Conservation (phyloP, 2,329 filamentous ascomycete species). For the Penicillium verrucosum region DNA sequence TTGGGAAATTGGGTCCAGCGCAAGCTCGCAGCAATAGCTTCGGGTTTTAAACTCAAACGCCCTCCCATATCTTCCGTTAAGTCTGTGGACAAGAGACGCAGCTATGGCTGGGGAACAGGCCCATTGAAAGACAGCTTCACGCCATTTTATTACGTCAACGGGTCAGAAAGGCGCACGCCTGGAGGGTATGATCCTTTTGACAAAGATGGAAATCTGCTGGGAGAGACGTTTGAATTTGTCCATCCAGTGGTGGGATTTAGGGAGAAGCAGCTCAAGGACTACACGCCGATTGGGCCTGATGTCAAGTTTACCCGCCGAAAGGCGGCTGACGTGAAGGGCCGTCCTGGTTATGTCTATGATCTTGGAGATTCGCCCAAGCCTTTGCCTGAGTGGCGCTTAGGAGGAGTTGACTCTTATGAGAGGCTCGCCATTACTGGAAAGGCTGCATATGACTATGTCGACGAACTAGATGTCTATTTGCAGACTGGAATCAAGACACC, state of each 20-base stretch:
- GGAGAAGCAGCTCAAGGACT: conserved; percentile 9
- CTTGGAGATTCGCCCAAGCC: conserved; percentile 7
- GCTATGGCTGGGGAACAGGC: conserved; percentile 17
- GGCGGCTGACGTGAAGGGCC: conserved; percentile 3
- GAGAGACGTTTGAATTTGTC: conserved; percentile 17
- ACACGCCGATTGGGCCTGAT: conserved; percentile 8
- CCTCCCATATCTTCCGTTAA: neutral
- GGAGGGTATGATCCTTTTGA: conserved; percentile 11
- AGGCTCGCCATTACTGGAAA: conserved; percentile 14
- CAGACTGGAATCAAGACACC: conserved; percentile 4
- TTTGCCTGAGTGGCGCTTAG: conserved; percentile 18
- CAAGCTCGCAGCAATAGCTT: neutral
- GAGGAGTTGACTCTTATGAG: conserved; percentile 18
- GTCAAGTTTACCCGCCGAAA: conserved; percentile 13
- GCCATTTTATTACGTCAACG: conserved; percentile 16
- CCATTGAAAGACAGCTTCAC: conserved; percentile 15
- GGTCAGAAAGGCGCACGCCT: conserved; percentile 13
- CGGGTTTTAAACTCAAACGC: neutral
- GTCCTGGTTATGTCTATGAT: conserved; percentile 10
- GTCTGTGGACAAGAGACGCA: neutral
- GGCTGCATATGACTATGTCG: conserved; percentile 14
- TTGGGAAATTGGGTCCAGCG: conserved; percentile 4
- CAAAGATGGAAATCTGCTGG: conserved; percentile 4
- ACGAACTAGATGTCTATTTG: conserved; percentile 11
- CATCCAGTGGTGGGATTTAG: conserved; percentile 22